Evolutionary conservation across 257 asterid species (phyloP).

Genomic region (Ophiorrhiza pumila): DNA sequence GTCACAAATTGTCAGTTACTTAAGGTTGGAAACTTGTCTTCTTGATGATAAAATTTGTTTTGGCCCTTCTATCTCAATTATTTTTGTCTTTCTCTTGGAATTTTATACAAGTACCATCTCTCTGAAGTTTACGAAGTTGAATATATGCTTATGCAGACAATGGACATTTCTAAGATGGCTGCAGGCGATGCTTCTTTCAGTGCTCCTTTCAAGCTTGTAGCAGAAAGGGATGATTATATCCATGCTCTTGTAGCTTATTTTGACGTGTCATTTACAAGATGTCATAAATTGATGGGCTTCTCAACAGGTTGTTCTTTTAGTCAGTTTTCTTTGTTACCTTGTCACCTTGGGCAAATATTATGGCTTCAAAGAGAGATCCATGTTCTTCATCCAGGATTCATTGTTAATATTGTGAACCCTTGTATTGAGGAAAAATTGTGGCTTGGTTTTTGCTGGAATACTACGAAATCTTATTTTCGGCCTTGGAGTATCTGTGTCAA

Average conservation of each 20-base stretch:
- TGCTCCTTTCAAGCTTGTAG: conserved; percentile 95
- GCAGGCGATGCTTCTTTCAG: conserved; percentile 83
- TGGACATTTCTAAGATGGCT: conserved; percentile 96
- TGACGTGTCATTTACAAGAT: conserved; percentile 85
- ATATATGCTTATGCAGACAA: conserved; percentile 47
- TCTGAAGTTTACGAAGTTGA: background rate
- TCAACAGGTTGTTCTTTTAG: conserved; percentile 61
- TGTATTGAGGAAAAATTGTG: background rate
- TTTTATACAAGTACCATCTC: background rate
- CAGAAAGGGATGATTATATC: conserved; percentile 86
- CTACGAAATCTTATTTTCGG: too few species aligned
- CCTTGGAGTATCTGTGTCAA: too few species aligned
- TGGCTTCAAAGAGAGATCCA: background rate
- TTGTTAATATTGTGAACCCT: background rate
- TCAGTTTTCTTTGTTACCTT: background rate
- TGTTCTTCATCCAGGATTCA: background rate
- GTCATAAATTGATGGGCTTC: conserved; percentile 86
- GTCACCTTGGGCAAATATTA: background rate
- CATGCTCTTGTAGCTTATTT: conserved; percentile 96
- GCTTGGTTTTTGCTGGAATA: background rate
- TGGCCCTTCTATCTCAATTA: background rate
- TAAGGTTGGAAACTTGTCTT: conserved; percentile 46
- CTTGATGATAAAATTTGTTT: background rate
- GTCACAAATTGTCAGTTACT: conserved; percentile 82
- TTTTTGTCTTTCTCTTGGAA: conserved; percentile 1